A percentile compares a stretch with the other conserved stretches of the same genome.
phyloP scores from a whole-genome alignment of 1,284 basidiomycete genomes.

The Fistulinella staudtii region DNA sequence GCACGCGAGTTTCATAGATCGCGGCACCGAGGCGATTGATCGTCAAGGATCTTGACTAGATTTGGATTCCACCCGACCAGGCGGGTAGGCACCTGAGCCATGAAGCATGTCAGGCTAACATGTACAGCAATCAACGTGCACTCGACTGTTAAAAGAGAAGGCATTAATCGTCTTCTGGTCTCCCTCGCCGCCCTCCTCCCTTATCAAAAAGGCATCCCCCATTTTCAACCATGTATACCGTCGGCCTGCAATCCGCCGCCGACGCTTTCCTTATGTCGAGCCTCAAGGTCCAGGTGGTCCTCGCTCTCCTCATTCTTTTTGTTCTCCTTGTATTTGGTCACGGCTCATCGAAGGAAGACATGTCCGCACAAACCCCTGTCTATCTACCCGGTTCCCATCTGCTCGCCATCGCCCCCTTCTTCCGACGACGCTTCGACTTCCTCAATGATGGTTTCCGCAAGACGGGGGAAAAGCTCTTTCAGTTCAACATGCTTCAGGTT shows the following conservation, averaged over 20 bases:
- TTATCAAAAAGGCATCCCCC: slow-evolving; percentile 22
- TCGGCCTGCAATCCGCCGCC: slow-evolving; percentile 58
- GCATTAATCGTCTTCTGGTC: slow-evolving; percentile 15
- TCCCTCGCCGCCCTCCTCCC: slow-evolving; percentile 21
- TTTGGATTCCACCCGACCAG: slow-evolving; percentile 12
- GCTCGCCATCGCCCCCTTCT: slow-evolving; percentile 60
- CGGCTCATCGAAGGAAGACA: slow-evolving; percentile 39
- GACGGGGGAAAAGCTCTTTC: slow-evolving; percentile 59
- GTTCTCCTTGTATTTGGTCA: slow-evolving; percentile 45
- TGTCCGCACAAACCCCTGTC: slow-evolving; percentile 42
- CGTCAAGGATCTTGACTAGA: slow-evolving; percentile 17
- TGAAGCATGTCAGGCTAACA: slow-evolving; percentile 30
- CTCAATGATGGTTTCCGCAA: slow-evolving; percentile 63
- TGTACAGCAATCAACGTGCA: slow-evolving; percentile 27
- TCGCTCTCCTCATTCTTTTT: slow-evolving; percentile 53
- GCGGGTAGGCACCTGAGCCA: slow-evolving; percentile 19
- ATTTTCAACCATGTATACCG: slow-evolving; percentile 40
- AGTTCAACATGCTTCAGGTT: slow-evolving; percentile 59
- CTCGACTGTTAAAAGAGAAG: slow-evolving; percentile 23
- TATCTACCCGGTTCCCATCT: slow-evolving; percentile 54
- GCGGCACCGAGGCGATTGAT: slow-evolving; percentile 30
- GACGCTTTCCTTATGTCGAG: slow-evolving; percentile 55
- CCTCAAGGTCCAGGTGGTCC: slow-evolving; percentile 48
- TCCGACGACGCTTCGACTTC: slow-evolving; percentile 64
- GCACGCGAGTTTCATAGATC: slow-evolving; percentile 25